These are phyloP conservation scores for Falciphora oryzae DNA, from an alignment of 2,329 filamentous ascomycete genomes.

Conservation along the genomic window DNA sequence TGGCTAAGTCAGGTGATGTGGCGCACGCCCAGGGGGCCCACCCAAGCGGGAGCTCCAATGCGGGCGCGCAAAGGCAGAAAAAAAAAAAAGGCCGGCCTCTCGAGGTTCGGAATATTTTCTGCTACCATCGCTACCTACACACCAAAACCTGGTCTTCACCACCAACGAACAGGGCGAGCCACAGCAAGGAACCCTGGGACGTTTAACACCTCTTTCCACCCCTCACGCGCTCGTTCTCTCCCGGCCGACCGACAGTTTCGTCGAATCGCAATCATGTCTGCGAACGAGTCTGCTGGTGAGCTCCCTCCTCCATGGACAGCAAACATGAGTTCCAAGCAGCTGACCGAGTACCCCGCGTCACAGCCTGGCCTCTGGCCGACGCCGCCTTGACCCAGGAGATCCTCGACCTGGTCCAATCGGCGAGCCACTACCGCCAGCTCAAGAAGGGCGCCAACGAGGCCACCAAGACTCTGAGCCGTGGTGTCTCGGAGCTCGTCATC, in stretches of 20 bases:
- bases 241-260: not conserved
- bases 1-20: conserved; percentile 3
- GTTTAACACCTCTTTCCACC: not conserved
- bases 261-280: conserved; percentile 4
- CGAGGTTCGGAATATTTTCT: not conserved
- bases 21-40: not conserved
- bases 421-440: conserved; percentile 63
- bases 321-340: not conserved
- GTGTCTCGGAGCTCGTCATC: conserved; percentile 83
- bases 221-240: not conserved
- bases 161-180: conserved; percentile 45
- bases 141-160: not conserved
- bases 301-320: not conserved
- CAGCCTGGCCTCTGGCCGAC: conserved; percentile 23
- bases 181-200: conserved; percentile 54
- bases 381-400: conserved; percentile 48
- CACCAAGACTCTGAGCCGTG: conserved; percentile 86
- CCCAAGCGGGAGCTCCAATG: conserved; percentile 1
- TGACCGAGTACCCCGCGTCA: not conserved
- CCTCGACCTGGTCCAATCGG: conserved; percentile 74
- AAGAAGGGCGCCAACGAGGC: conserved; percentile 86
- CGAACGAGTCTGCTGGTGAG: conserved; percentile 13
- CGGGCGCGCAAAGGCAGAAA: conserved; percentile 1
- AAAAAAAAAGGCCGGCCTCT: conserved; percentile 7
- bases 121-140: not conserved